Conservation (phyloP, 768 basidiomycete genomes). For the Lactarius hatsudake region DNA sequence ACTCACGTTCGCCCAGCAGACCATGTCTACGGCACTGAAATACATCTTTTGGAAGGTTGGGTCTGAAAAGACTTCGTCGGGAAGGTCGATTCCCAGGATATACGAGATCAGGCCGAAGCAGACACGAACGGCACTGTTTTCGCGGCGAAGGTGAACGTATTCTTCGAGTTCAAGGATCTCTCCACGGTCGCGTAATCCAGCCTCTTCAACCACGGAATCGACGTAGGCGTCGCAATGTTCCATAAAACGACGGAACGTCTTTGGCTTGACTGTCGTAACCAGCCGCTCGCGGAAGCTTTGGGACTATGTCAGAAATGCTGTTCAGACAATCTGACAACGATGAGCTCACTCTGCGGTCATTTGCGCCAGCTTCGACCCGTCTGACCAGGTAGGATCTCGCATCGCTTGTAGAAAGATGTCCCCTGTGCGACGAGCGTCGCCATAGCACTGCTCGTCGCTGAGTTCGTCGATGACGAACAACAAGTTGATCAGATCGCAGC, state of each 20-base stretch:
- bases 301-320: slow-evolving; percentile 6
- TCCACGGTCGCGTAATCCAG: slow-evolving; percentile 55
- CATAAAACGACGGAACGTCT: slow-evolving; percentile 48
- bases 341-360: slow-evolving; percentile 59
- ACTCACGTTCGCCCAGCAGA: slow-evolving; percentile 70
- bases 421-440: slow-evolving; percentile 53
- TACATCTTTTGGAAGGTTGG: slow-evolving; percentile 52
- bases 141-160: slow-evolving; percentile 58
- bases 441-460: slow-evolving; percentile 61
- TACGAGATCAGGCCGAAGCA: slow-evolving; percentile 65
- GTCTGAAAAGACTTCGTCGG: slow-evolving; percentile 59
- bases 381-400: slow-evolving; percentile 49
- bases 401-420: slow-evolving; percentile 52
- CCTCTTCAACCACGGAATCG: slow-evolving; percentile 56
- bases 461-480: slow-evolving; percentile 69
- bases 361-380: slow-evolving; percentile 53
- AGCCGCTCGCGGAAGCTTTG: slow-evolving; percentile 54
- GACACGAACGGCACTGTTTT: slow-evolving; percentile 64
- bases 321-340: slow-evolving; percentile 4
- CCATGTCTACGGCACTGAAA: slow-evolving; percentile 59
- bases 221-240: slow-evolving; percentile 55
- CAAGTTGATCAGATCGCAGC: slow-evolving; percentile 62
- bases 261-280: slow-evolving; percentile 42
- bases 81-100: slow-evolving; percentile 58
- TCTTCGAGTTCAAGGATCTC: slow-evolving; percentile 52